phyloP scores from a whole-genome alignment of 2,329 filamentous ascomycete species.

The Colletotrichum australisinense region DNA sequence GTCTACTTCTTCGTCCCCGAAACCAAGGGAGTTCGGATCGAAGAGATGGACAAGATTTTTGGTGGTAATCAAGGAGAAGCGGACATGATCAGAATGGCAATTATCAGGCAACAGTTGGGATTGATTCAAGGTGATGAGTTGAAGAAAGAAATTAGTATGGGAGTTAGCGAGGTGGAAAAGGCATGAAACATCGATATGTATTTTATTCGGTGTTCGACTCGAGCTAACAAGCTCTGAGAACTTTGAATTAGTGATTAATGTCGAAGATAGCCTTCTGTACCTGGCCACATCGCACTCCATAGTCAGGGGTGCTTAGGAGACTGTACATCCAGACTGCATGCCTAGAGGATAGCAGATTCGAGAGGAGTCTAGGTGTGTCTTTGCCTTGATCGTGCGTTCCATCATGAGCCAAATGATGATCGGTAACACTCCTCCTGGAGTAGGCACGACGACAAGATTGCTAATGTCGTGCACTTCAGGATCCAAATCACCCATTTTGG shows the following conservation, averaged over 20 bases:
- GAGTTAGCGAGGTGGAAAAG: background rate
- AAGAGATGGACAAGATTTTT: constrained; percentile 63
- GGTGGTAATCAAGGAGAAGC: constrained; percentile 43
- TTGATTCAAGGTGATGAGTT: background rate
- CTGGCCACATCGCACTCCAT: background rate
- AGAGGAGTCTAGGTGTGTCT: background rate
- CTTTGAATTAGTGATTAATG: background rate
- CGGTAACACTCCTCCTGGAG: background rate
- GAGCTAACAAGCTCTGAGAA: background rate
- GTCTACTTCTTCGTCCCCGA: constrained; percentile 68
- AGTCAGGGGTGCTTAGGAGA: background rate
- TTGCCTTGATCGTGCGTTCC: background rate
- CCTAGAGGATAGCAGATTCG: background rate
- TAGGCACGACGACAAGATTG: background rate
- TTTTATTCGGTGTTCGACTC: background rate
- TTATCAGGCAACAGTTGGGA: background rate
- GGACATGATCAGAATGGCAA: constrained; percentile 6
- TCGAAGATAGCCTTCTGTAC: background rate
- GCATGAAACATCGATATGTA: background rate
- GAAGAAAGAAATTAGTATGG: background rate
- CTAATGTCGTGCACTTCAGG: background rate
- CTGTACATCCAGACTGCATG: background rate
- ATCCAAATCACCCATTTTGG: background rate
- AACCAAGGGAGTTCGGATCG: constrained; percentile 64
- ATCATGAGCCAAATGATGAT: background rate